Base-by-base conservation (phyloP, 176 grass and related monocot species). In the Zoysia pacifica region DNA sequence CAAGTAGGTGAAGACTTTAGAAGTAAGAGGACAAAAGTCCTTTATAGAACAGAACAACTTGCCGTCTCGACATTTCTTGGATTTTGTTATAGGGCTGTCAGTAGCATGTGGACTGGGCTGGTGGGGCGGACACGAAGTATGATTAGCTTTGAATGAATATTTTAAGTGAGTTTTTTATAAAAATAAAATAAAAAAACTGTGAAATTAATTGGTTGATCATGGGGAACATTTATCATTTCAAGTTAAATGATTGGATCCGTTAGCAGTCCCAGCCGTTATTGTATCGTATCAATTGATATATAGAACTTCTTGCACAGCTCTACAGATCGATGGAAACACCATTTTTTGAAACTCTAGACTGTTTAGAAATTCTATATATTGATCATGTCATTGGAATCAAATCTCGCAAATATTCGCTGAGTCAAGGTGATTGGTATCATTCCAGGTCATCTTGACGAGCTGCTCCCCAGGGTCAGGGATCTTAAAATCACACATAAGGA, bases 31-130 rank as follows among this genome's bases (percentile, higher is more conserved):
- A 80, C 86, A 85, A 88, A 83, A 43, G 50, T 84, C 72, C 53
- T 86, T 89, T 76, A 88, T 79, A 72, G 83, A 89, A 86, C 70
- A 15, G 86, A 84, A 58, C 82, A 83, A 85, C 65, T 79, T 82
- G 79, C 14, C 54, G 73, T 44, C 89, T 79, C 49, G 61, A 83
- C 60, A 66, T 84, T 59, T 86, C 72, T 79, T 79, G 76, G 43
- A 91, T 91, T 84, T 91, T 80, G 72, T 73, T 87, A 87, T 91
- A 87, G 66, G 65, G 1, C 77, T 38, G 61, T 38, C 61, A 77
- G 60, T 82, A 76, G 72, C 82, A 77, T 72, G 50, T 69, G 78
- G 66, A 67, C 81, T 77, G 87, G 71, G 72, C 15, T 77, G 51
- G 43, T 67, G 45, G 50, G 81, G 72, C 78, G 40, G 9, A 50